A percentile compares a stretch with the other conserved stretches of the same genome.
phyloP scores from a whole-genome alignment of 176 grass and related monocot species.

The Puya raimondii region DNA sequence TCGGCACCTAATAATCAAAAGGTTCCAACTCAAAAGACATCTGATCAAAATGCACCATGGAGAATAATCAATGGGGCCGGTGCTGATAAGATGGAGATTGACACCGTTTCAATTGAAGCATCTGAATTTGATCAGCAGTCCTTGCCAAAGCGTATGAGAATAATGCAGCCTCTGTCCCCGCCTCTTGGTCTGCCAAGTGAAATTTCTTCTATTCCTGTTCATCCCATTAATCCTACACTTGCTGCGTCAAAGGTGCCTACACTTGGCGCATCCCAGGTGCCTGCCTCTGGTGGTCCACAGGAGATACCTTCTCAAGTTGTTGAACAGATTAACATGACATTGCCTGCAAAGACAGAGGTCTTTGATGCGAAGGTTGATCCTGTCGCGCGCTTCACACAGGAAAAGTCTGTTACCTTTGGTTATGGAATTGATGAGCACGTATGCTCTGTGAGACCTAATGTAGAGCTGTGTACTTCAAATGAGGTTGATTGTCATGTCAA shows the following conservation, averaged over 20 bases:
- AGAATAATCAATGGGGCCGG: constrained; percentile 35
- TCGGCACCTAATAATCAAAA: background rate
- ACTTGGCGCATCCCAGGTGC: no score
- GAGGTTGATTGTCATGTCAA: constrained; percentile 51
- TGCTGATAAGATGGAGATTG: constrained; percentile 59
- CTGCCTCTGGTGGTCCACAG: constrained; percentile 10
- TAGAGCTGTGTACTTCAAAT: constrained; percentile 40
- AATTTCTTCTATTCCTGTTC: constrained; percentile 30
- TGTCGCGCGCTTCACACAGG: constrained; percentile 14
- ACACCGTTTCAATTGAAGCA: constrained; percentile 44
- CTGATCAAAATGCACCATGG: constrained; percentile 28
- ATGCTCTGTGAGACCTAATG: constrained; percentile 28
- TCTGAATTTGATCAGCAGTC: constrained; percentile 43
- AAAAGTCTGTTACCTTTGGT: constrained; percentile 31
- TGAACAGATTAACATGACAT: constrained; percentile 45
- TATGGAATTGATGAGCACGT: constrained; percentile 45
- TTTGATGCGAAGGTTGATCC: constrained; percentile 40
- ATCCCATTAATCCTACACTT: constrained; percentile 40
- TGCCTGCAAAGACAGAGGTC: constrained; percentile 43
- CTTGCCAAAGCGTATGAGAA: constrained; percentile 58
- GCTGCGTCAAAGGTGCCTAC: background rate
- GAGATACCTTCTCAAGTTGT: constrained; percentile 38
- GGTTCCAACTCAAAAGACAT: constrained; percentile 32
- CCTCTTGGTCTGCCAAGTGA: constrained; percentile 38
- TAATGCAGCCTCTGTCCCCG: constrained; percentile 20